A percentile compares a stretch with the other conserved stretches of the same genome.
Evolutionary conservation across 306 rosid genomes (phyloP).

Genomic region (Senna siamea): DNA sequence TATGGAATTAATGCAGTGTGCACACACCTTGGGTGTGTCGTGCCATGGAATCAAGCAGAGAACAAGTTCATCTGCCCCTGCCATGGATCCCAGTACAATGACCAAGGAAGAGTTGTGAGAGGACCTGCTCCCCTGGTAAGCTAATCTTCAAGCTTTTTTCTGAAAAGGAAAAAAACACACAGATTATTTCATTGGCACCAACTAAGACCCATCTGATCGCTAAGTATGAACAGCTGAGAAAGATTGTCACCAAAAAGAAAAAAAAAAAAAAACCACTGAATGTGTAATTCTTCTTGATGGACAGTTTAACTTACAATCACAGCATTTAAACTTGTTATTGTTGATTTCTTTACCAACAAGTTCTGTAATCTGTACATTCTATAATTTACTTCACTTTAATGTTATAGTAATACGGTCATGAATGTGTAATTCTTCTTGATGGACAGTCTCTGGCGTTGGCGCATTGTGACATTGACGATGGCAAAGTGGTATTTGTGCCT

Average conservation of each 20-base stretch:
- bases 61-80: conserved; percentile 96
- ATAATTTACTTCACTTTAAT: neutral
- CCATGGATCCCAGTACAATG: conserved; percentile 96
- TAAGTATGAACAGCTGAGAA: too few relatives aligned
- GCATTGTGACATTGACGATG: conserved; percentile 50
- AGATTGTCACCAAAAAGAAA: too few relatives aligned
- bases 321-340: neutral
- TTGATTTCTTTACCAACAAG: conserved; percentile 15
- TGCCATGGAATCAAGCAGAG: conserved; percentile 86
- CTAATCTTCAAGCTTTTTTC: conserved; percentile 1
- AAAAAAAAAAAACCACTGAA: too few relatives aligned
- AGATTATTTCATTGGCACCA: neutral
- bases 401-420: neutral
- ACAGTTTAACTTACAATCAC: conserved; percentile 9
- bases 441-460: conserved; percentile 73
- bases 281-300: too few relatives aligned
- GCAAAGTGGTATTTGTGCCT: conserved; percentile 87
- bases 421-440: conserved; percentile 23
- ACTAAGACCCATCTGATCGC: neutral
- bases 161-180: neutral
- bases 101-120: conserved; percentile 92
- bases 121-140: conserved; percentile 99
- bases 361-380: conserved; percentile 10
- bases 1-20: conserved; percentile 93
- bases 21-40: conserved; percentile 99